A percentile compares a stretch with the other conserved stretches of the same genome.
Conservation (phyloP, 2,329 filamentous ascomycete genomes). For the Spiromastix sp. region DNA sequence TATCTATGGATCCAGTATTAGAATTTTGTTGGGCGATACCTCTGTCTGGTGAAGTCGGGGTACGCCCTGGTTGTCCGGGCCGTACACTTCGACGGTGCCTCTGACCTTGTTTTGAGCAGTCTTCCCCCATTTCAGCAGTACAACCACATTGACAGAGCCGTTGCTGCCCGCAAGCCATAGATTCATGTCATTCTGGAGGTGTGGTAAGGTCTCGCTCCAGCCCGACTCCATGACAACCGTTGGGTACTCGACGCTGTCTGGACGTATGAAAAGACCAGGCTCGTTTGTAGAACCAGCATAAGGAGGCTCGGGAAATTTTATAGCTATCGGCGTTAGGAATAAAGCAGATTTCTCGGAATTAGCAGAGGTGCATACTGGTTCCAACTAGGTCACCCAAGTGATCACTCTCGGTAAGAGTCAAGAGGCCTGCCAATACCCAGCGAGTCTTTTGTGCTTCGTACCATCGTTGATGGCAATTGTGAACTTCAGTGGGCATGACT, state of each 20-base stretch:
- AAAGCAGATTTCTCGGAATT: background rate
- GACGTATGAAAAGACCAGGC: slow-evolving; percentile 8
- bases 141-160: slow-evolving; percentile 2
- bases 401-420: background rate
- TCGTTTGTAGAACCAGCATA: slow-evolving; percentile 11
- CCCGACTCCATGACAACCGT: slow-evolving; percentile 3
- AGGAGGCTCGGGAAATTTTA: slow-evolving; percentile 5
- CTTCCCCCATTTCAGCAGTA: slow-evolving; percentile 1
- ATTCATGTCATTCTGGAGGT: slow-evolving; percentile 7
- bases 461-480: slow-evolving; percentile 6
- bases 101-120: background rate
- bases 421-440: background rate
- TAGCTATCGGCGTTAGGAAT: slow-evolving; percentile 3
- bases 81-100: background rate
- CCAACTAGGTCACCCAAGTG: background rate
- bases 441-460: background rate
- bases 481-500: slow-evolving; percentile 2
- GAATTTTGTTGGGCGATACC: background rate
- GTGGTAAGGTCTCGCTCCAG: slow-evolving; percentile 5
- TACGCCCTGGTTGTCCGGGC: background rate
- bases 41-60: background rate
- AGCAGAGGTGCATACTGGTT: background rate
- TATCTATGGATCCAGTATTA: too few relatives aligned
- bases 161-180: slow-evolving; percentile 8
- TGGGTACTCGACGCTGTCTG: background rate